Evolutionary conservation across 2,329 filamentous ascomycete species (phyloP), one percentile per base, ranked within the genome.

Genomic region (Aspergillus puulaauensis): DNA sequence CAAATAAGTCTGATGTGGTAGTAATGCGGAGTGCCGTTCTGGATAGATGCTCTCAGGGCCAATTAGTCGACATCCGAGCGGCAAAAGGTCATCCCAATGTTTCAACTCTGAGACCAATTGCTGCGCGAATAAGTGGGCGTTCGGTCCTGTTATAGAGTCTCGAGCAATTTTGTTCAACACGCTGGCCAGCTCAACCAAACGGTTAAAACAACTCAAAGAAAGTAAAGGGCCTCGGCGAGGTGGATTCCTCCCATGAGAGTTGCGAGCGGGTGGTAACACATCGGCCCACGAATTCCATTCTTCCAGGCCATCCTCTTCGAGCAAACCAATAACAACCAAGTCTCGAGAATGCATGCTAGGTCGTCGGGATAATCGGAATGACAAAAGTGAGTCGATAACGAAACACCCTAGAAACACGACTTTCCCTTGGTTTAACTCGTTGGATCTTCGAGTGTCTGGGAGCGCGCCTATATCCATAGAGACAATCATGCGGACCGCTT

Each of bases 231-330:
- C 72, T 52, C 70, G 68, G 5, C 66, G 69, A 11, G 72, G 72
- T 6, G 68, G 54, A 55, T 66, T 70, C 24, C 66, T 69, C 5
- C 61, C 63, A 27, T 68, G 64, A n/a, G 62, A 49, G 53, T 63
- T 64, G n/a, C 66, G 70, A 24, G 50, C 71, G 35, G 61, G 72
- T 64, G 66, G 74, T 63, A 75, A 56, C 12, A 75, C 70, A 44
- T 86, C 83, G 4, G 78, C 77, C 89, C 89, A 91, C 0, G 86
- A 85, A 60, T 89, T 86, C 88, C 88, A 91, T 72, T 91, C 88
- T 66, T 91, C 89, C 15, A 88, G 73, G 2, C 86, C 86, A 62
- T 89, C 86, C 68, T 90, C 87, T 40, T 85, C 79, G 6, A 89
- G 72, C 4, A 77, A 71, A 9, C 81, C 80, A n/a, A 80, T 69